phyloP scores from a whole-genome alignment of 129 eudicot species.

The Artemisia annua region DNA sequence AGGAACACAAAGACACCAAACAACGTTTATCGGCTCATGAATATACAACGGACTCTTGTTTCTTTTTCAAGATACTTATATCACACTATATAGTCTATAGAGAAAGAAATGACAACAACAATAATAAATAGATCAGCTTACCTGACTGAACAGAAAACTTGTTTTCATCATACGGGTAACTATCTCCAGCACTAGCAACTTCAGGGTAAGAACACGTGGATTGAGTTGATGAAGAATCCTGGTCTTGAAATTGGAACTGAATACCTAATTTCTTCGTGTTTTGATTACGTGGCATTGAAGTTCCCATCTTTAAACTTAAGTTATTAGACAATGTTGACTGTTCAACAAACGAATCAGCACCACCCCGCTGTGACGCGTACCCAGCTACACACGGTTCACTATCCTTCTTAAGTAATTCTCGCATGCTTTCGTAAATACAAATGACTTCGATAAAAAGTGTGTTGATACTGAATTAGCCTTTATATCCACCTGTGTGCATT shows the following conservation, averaged over 20 bases:
- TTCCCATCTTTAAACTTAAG: slow-evolving; percentile 56
- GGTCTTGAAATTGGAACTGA: slow-evolving; percentile 58
- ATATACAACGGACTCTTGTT: background rate
- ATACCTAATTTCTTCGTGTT: slow-evolving; percentile 39
- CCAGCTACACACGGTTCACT: slow-evolving; percentile 31
- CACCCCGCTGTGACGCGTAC: slow-evolving; percentile 45
- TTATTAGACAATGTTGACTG: slow-evolving; percentile 49
- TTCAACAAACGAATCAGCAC: slow-evolving; percentile 40
- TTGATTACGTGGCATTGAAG: slow-evolving; percentile 37
- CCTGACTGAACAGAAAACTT: slow-evolving; percentile 37
- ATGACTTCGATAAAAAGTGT: background rate
- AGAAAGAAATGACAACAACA: background rate
- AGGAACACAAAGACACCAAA: background rate
- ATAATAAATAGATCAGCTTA: slow-evolving; percentile 6
- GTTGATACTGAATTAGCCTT: background rate
- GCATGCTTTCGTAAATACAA: slow-evolving; percentile 29
- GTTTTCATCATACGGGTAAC: slow-evolving; percentile 34
- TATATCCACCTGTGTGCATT: slow-evolving; percentile 30
- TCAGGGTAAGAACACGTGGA: slow-evolving; percentile 62
- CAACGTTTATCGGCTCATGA: background rate
- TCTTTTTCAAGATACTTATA: too few relatives aligned
- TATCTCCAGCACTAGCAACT: slow-evolving; percentile 51
- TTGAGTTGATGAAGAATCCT: slow-evolving; percentile 64
- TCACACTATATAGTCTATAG: too few relatives aligned
- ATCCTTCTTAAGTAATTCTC: slow-evolving; percentile 43